phyloP scores from a whole-genome alignment of 768 basidiomycete genomes.

The Pholiota conissans region DNA sequence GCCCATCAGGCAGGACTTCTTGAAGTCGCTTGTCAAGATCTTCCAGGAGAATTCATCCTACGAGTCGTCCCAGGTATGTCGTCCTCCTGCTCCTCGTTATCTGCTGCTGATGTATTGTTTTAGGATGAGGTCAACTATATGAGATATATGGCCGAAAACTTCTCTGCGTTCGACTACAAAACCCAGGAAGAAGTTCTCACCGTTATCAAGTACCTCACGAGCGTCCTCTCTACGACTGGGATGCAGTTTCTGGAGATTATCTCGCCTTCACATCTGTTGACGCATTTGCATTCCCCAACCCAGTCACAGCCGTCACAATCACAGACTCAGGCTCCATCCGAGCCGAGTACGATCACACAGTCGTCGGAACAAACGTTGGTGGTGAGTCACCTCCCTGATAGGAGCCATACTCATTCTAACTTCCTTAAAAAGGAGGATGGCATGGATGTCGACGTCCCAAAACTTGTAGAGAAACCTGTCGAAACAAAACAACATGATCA shows the following conservation, averaged over 20 bases:
- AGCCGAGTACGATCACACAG: background rate
- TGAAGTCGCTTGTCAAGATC: slow-evolving; percentile 77
- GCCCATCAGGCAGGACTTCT: slow-evolving; percentile 79
- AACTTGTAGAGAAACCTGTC: background rate
- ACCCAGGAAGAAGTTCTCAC: slow-evolving; percentile 90
- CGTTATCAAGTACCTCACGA: slow-evolving; percentile 78
- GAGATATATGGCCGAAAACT: slow-evolving; percentile 95
- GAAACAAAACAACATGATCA: slow-evolving; percentile 18
- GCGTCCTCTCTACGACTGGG: slow-evolving; percentile 74
- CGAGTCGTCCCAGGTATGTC: slow-evolving; percentile 56
- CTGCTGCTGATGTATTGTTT: background rate
- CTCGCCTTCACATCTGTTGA: slow-evolving; percentile 69
- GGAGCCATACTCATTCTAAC: background rate
- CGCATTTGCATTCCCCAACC: slow-evolving; percentile 46
- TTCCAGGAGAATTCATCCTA: slow-evolving; percentile 72
- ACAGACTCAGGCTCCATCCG: background rate
- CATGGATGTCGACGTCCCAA: background rate
- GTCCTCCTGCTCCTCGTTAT: background rate
- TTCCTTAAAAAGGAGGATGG: background rate
- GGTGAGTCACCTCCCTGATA: background rate
- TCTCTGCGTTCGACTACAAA: slow-evolving; percentile 91
- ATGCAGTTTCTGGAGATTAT: slow-evolving; percentile 78
- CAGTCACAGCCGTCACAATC: slow-evolving; percentile 4
- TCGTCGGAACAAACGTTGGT: background rate
- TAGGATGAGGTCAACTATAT: slow-evolving; percentile 84